A percentile compares a stretch with the other conserved stretches of the same genome.
Evolutionary conservation across 2,329 filamentous ascomycete species (phyloP).

Genomic region (Arthroderma sp.): DNA sequence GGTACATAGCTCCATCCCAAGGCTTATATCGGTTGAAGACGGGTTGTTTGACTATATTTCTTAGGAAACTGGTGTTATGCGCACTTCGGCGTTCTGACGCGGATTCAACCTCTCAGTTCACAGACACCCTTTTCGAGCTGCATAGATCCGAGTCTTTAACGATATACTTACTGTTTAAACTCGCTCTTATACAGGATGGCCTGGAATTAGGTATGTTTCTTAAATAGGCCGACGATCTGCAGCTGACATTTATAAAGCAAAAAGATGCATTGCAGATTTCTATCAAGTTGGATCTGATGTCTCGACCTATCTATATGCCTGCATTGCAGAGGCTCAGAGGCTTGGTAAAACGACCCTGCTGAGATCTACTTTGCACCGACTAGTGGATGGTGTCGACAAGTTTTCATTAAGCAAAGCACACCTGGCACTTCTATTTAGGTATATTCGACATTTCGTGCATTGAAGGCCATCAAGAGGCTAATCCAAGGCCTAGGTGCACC

Average conservation of each 20-base stretch:
- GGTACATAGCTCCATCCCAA: constrained; percentile 31
- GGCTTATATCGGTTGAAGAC: not conserved
- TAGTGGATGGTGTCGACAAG: constrained; percentile 45
- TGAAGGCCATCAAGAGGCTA: not conserved
- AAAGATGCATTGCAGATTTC: constrained; percentile 50
- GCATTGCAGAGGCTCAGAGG: constrained; percentile 61
- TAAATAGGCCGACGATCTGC: constrained; percentile 8
- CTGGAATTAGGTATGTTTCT: constrained; percentile 32
- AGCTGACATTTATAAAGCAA: constrained; percentile 29
- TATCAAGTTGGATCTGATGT: constrained; percentile 40
- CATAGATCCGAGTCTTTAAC: constrained; percentile 51
- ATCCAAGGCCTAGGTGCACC: constrained; percentile 24
- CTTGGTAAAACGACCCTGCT: constrained; percentile 49
- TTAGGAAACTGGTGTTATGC: constrained; percentile 61
- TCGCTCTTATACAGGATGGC: constrained; percentile 49
- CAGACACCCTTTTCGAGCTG: constrained; percentile 45
- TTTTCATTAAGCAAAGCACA: constrained; percentile 38
- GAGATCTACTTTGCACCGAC: constrained; percentile 43
- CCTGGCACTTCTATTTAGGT: constrained; percentile 52
- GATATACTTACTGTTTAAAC: constrained; percentile 62
- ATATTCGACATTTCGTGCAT: constrained; percentile 26
- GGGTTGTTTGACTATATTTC: constrained; percentile 6
- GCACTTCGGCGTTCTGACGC: constrained; percentile 47
- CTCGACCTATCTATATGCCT: constrained; percentile 60
- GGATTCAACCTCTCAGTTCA: constrained; percentile 41